A percentile compares a stretch with the other conserved stretches of the same genome.
Evolutionary conservation across 108 stramenopile genomes (phyloP).

Genomic region (Nannochloropsis salina): DNA sequence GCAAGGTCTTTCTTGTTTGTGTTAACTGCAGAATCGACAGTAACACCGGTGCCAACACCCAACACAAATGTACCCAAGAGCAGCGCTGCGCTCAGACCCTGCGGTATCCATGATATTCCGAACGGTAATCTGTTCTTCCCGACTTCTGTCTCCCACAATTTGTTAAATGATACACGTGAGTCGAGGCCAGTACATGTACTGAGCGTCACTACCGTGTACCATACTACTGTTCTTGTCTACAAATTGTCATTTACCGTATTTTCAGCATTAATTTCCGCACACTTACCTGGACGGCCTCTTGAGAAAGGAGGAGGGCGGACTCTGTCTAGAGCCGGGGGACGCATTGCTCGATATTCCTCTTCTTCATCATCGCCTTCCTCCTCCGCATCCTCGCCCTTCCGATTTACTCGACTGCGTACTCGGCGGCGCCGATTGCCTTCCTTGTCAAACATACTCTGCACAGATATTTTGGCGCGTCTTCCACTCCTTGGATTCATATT

Average conservation of each 20-base stretch:
- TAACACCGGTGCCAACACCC: conserved; percentile 84
- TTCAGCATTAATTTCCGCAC: background rate
- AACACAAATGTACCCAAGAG: conserved; percentile 80
- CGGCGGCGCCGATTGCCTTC: conserved; percentile 1
- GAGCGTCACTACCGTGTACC: too few relatives aligned
- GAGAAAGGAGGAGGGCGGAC: conserved; percentile 7
- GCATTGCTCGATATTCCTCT: conserved; percentile 13
- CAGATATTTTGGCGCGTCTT: background rate
- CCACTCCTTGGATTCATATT: too few relatives aligned
- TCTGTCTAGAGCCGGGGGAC: background rate
- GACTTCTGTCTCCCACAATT: background rate
- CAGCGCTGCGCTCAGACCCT: conserved; percentile 59
- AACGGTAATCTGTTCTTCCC: background rate
- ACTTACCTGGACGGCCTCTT: background rate
- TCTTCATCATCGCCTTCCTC: background rate
- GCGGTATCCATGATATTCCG: background rate
- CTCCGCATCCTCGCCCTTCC: background rate
- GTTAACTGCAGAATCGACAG: conserved; percentile 83
- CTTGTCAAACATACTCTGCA: background rate
- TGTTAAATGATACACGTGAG: too few relatives aligned
- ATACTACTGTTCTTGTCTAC: too few relatives aligned
- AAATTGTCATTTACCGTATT: too few relatives aligned
- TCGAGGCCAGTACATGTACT: too few relatives aligned
- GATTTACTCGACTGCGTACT: background rate
- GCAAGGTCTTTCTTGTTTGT: conserved; percentile 82